Percentiles rank a stretch among this genome's conserved stretches.
phyloP scores from a whole-genome alignment of 2,329 filamentous ascomycete genomes.

The Venturia asperata region DNA sequence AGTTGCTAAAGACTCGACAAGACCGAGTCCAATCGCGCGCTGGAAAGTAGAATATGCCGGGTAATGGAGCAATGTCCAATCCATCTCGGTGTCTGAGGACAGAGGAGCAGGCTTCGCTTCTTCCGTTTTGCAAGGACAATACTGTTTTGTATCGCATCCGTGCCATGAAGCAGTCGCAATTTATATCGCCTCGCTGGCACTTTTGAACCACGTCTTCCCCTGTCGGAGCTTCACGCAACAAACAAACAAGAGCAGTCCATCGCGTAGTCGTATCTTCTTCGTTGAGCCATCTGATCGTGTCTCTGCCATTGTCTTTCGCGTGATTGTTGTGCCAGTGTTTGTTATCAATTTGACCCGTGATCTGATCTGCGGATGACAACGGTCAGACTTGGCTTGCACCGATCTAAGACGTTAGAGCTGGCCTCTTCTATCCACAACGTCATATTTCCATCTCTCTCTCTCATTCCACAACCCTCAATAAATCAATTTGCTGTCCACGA shows the following conservation, averaged over 20 bases:
- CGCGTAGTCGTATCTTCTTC: not conserved
- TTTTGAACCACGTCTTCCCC: not conserved
- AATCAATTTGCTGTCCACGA: not conserved
- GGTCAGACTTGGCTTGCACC: too few relatives aligned
- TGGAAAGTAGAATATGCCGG: too few relatives aligned
- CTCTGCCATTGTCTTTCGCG: too few relatives aligned
- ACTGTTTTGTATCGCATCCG: not conserved
- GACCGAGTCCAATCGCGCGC: too few relatives aligned
- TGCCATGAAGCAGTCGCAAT: not conserved
- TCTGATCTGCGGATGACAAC: too few relatives aligned
- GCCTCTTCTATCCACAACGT: not conserved
- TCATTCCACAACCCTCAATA: not conserved
- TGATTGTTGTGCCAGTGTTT: too few relatives aligned
- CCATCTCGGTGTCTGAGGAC: not conserved
- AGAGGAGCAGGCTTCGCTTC: too few relatives aligned
- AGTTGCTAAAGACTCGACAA: too few relatives aligned
- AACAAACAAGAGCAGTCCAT: not conserved
- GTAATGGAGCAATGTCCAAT: not conserved
- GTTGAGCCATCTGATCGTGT: not conserved
- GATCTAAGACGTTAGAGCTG: not conserved
- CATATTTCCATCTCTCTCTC: not conserved
- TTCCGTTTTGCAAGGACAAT: too few relatives aligned
- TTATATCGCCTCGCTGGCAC: constrained; percentile 1
- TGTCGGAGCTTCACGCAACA: not conserved
- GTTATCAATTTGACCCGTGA: too few relatives aligned